Evolutionary conservation across 345 rosid genomes (phyloP).

Genomic region (Gossypium mustelinum): DNA sequence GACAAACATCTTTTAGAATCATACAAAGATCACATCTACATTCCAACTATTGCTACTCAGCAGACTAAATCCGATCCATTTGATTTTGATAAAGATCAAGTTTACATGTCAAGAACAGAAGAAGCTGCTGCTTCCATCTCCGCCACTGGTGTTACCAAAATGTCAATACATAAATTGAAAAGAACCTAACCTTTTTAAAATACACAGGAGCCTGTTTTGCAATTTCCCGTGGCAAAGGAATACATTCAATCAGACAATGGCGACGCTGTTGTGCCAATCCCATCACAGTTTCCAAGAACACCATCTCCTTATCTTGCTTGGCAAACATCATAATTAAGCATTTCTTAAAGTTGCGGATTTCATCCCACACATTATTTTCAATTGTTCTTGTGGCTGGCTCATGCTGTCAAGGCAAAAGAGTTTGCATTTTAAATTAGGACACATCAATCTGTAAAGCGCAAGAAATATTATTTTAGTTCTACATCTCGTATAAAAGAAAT

Average conservation of each 20-base stretch:
- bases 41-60: neutral
- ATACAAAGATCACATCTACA: neutral
- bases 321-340: slow-evolving; percentile 90
- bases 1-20: slow-evolving; percentile 10
- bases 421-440: neutral
- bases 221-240: slow-evolving; percentile 65
- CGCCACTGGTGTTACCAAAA: neutral
- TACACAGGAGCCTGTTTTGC: slow-evolving; percentile 80
- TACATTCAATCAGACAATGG: slow-evolving; percentile 83
- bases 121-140: neutral
- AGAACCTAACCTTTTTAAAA: slow-evolving; percentile 63
- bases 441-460: neutral
- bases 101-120: neutral
- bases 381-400: slow-evolving; percentile 69
- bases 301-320: slow-evolving; percentile 71
- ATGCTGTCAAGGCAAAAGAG: slow-evolving; percentile 44
- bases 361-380: slow-evolving; percentile 78
- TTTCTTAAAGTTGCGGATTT: slow-evolving; percentile 87
- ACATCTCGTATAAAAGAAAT: neutral
- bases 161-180: neutral
- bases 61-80: neutral
- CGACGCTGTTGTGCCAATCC: slow-evolving; percentile 73
- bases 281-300: slow-evolving; percentile 88
- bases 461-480: neutral
- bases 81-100: neutral